Percentiles rank a stretch among this genome's conserved stretches.
These are phyloP conservation scores for Craspedostauros australis DNA, from an alignment of 108 stramenopile species.

Conservation along the genomic window DNA sequence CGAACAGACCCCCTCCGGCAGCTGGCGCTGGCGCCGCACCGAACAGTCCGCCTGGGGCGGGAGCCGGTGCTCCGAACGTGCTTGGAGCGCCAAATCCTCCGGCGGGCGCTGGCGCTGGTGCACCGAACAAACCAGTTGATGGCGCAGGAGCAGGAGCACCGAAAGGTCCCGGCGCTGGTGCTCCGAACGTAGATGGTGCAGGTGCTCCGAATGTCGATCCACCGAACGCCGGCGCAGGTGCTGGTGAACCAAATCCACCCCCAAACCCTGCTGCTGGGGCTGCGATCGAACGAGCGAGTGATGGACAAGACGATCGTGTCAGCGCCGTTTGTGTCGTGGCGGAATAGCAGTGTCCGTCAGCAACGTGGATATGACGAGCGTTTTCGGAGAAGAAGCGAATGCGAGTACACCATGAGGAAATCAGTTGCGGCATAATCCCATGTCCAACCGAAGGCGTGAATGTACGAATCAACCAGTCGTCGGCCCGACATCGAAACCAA, in stretches of 20 bases:
- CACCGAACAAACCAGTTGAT: constrained; percentile 47
- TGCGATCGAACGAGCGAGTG: too few relatives aligned
- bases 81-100: constrained; percentile 10
- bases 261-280: constrained; percentile 20
- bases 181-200: constrained; percentile 36
- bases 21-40: constrained; percentile 39
- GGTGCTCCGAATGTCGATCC: constrained; percentile 40
- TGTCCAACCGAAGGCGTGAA: too few relatives aligned
- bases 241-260: constrained; percentile 21
- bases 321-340: too few relatives aligned
- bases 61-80: constrained; percentile 37
- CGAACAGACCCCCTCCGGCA: constrained; percentile 10
- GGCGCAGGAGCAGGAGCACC: constrained; percentile 46
- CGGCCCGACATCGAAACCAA: too few relatives aligned
- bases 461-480: too few relatives aligned
- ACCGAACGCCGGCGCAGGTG: constrained; percentile 41
- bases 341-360: too few relatives aligned
- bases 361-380: too few relatives aligned
- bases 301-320: too few relatives aligned
- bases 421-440: too few relatives aligned
- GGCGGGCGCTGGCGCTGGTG: constrained; percentile 20
- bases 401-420: too few relatives aligned
- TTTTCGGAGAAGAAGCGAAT: too few relatives aligned
- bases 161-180: constrained; percentile 36
- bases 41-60: constrained; percentile 41